Conservation (phyloP, 768 basidiomycete species). For the Phaeolepiota aurea region DNA sequence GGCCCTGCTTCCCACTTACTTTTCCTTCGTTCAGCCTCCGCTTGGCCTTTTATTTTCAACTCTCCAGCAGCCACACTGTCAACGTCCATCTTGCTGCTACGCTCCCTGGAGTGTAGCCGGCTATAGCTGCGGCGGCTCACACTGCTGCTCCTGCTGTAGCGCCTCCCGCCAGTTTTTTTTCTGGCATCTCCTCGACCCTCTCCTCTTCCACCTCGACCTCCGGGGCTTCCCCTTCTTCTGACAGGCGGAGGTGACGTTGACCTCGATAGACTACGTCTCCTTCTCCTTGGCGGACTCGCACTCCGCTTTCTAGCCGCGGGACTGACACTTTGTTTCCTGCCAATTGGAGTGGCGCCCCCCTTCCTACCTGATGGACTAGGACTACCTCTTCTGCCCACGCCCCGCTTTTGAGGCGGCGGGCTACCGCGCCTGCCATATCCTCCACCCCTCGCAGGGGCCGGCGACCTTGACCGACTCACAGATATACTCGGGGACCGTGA, state of each 20-base stretch:
- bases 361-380: conserved; percentile 13
- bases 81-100: too few relatives aligned
- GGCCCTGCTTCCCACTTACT: conserved; percentile 43
- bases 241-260: conserved; percentile 20
- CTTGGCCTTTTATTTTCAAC: conserved; percentile 73
- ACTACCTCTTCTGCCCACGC: conserved; percentile 21
- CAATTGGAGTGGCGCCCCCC: conserved; percentile 1
- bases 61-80: conserved; percentile 26
- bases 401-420: not conserved
- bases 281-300: conserved; percentile 1
- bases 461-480: conserved; percentile 30
- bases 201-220: not conserved
- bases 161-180: conserved; percentile 7
- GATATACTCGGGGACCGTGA: conserved; percentile 24
- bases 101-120: too few relatives aligned
- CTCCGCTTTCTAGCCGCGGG: conserved; percentile 15
- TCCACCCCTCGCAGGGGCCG: conserved; percentile 9
- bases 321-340: conserved; percentile 16
- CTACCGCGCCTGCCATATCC: too few relatives aligned
- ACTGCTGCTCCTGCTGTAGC: conserved; percentile 22
- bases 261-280: conserved; percentile 17
- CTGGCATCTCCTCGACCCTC: conserved; percentile 7
- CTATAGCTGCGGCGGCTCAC: too few relatives aligned
- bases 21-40: conserved; percentile 42
- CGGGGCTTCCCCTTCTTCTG: conserved; percentile 2